phyloP scores from a whole-genome alignment of 2,329 filamentous ascomycete genomes.

The Verticillium tricorpus region DNA sequence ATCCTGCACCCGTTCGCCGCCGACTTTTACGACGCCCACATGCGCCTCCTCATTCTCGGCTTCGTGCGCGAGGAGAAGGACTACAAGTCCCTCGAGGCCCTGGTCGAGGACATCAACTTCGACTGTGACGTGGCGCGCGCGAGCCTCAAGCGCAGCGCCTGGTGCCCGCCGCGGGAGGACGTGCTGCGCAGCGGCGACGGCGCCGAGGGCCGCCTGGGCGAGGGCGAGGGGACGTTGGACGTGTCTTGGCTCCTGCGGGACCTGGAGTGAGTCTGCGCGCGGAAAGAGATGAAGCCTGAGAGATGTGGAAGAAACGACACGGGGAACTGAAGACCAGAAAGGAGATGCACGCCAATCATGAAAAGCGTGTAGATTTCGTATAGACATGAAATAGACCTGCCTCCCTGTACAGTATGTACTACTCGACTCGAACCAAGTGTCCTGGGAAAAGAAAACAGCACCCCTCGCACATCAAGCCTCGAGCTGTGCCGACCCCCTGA shows the following conservation, averaged over 20 bases:
- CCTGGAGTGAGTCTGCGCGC: conserved; percentile 10
- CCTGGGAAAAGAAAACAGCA: background rate
- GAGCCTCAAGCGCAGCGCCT: conserved; percentile 66
- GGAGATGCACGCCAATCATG: background rate
- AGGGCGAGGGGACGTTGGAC: conserved; percentile 25
- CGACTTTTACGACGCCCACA: conserved; percentile 81
- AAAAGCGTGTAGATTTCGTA: background rate
- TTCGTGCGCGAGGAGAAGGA: conserved; percentile 88
- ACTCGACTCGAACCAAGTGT: background rate
- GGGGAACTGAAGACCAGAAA: background rate
- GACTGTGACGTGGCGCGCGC: conserved; percentile 79
- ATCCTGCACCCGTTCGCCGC: conserved; percentile 70
- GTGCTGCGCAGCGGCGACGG: conserved; percentile 4
- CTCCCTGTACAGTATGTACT: background rate
- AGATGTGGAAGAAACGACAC: background rate
- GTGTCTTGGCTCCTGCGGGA: conserved; percentile 33
- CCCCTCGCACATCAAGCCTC: background rate
- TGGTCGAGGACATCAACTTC: conserved; percentile 82
- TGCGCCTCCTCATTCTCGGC: conserved; percentile 77
- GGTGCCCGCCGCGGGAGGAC: conserved; percentile 36
- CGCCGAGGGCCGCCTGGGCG: background rate
- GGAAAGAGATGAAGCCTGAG: background rate
- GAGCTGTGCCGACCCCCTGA: background rate
- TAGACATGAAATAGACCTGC: background rate
- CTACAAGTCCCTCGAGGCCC: conserved; percentile 76